These are phyloP conservation scores for Boletus insuetus DNA, from an alignment of 768 basidiomycete genomes.

Conservation along the genomic window DNA sequence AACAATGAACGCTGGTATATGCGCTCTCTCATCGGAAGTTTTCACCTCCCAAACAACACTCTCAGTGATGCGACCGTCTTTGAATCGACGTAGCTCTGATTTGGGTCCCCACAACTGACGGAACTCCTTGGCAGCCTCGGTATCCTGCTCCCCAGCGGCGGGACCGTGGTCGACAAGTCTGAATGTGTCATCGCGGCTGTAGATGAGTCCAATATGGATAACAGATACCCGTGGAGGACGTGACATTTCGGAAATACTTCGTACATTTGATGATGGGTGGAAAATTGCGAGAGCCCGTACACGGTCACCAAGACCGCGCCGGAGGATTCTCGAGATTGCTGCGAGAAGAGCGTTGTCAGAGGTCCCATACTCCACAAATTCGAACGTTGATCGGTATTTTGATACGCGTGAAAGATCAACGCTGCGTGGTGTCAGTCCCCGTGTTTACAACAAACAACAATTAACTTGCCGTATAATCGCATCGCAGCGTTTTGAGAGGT, in stretches of 20 bases:
- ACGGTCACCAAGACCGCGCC: conserved; percentile 72
- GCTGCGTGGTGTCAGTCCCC: conserved; percentile 33
- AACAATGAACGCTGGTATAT: conserved; percentile 74
- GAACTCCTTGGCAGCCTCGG: conserved; percentile 55
- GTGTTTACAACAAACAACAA: background rate
- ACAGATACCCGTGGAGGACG: conserved; percentile 47
- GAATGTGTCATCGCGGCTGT: conserved; percentile 69
- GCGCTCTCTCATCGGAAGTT: conserved; percentile 73
- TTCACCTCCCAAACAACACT: conserved; percentile 96
- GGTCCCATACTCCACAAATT: conserved; percentile 54
- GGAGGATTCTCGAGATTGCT: conserved; percentile 48
- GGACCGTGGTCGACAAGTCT: conserved; percentile 94
- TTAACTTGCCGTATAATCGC: conserved; percentile 55
- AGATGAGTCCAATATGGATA: conserved; percentile 72
- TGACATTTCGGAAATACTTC: conserved; percentile 52
- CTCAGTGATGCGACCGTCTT: conserved; percentile 89
- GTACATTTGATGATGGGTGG: conserved; percentile 44
- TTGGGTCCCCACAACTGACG: conserved; percentile 88
- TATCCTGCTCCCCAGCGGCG: conserved; percentile 58
- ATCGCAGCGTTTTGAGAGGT: conserved; percentile 70
- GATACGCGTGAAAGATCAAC: conserved; percentile 42
- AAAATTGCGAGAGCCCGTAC: conserved; percentile 62
- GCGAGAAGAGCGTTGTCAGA: conserved; percentile 52
- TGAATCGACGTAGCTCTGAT: conserved; percentile 91
- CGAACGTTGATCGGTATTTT: conserved; percentile 43